Base-by-base conservation (phyloP, 805 yeast genomes). In the Scheffersomyces coipomensis region DNA sequence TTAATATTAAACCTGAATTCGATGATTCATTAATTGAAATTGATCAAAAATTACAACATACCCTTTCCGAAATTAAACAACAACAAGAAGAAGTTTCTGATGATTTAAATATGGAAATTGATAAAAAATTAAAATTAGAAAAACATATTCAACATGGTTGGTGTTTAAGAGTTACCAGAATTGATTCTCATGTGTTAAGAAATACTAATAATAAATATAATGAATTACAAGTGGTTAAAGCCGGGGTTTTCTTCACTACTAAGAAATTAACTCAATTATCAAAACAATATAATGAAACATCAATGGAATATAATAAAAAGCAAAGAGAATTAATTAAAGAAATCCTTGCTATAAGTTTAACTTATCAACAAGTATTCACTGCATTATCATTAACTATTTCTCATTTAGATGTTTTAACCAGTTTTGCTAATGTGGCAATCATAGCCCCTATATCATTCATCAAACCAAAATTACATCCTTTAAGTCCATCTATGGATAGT, bases 241-340 rank as follows among this genome's bases (percentile, higher is more conserved):
- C 97, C 2, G 99, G 99, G 41, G 91, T 91, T 4, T 88, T 75
- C 59, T 93, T 93, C 70, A 88, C 96, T 8, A 88, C 96, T 1
- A 61, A 68, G 31, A 73, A 74, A 45, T 68, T 93, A 49, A 71
- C 77, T 30, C 69, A 73, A n/a, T 66, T 82, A 25, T 80, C 89
- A 11, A 65, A 69, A 26, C 78, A 81, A 42, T 81, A 80, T 49
- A 64, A 66, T 11, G 78, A 78, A 33, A 66, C 84, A 18, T 80
- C 81, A 44, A 69, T 73, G 11, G 83, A 81, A 42, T 91, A 91
- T 59, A 81, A 84, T 44, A 68, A 66, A 39, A 83, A 87, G 44
- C 98, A 93, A 62, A 66, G 83, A 3, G 78, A 81, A 4, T 76
- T 93, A 32, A 95, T 89, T 16, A 79, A 76, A 33, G 97, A 93